Percentiles rank a stretch among this genome's conserved stretches.
These are phyloP conservation scores for Camellia lanceoleosa DNA, from an alignment of 148 eudicot genomes.

Conservation along the genomic window DNA sequence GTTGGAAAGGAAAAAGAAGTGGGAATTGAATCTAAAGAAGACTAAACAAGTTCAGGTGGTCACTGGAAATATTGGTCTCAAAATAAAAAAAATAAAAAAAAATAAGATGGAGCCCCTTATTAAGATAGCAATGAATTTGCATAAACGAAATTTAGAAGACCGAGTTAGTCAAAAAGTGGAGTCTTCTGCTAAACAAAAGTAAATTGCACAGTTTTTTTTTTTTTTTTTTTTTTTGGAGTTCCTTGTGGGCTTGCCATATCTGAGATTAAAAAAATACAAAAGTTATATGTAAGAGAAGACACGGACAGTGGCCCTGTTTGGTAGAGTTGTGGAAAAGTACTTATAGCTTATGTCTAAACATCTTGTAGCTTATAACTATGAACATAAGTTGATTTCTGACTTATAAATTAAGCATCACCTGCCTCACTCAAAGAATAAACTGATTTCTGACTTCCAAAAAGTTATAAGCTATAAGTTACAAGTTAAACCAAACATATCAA, in stretches of 20 bases:
- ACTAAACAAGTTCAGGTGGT: slow-evolving; percentile 20
- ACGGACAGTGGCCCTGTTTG: neutral
- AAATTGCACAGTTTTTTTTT: neutral
- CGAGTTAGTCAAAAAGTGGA: slow-evolving; percentile 12
- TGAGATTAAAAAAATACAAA: slow-evolving; percentile 19
- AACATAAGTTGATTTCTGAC: no score
- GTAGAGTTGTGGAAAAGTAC: no score
- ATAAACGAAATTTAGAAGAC: slow-evolving; percentile 12
- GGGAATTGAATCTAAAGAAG: slow-evolving; percentile 2
- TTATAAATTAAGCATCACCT: no score
- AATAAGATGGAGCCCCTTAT: neutral
- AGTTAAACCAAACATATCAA: no score
- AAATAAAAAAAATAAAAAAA: slow-evolving; percentile 9
- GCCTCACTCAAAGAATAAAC: no score
- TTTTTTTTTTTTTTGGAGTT: neutral
- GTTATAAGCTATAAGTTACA: no score
- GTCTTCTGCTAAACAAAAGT: slow-evolving; percentile 51
- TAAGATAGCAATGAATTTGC: slow-evolving; percentile 16
- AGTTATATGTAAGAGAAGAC: neutral
- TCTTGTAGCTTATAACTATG: no score
- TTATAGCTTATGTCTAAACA: no score
- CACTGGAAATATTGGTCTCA: slow-evolving; percentile 7
- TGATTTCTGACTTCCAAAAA: no score
- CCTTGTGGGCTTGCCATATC: neutral
- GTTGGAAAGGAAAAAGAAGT: neutral